Evolutionary conservation across 176 grass and related monocot genomes (phyloP), one percentile per base, ranked within the genome.

Genomic region (Bonia amplexicaulis): DNA sequence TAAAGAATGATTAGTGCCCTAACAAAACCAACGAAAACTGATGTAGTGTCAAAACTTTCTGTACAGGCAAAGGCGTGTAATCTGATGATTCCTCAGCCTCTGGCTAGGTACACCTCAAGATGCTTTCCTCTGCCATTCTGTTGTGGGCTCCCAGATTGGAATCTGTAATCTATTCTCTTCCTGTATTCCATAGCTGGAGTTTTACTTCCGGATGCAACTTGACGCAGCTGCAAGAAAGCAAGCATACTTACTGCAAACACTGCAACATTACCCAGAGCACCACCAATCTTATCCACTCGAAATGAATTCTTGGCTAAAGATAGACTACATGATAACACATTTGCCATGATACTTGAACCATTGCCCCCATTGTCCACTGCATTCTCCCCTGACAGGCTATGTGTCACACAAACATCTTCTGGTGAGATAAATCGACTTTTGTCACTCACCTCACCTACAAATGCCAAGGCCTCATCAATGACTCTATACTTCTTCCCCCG

Each of bases 201-300:
- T 57, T 73, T 80, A 80, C 85, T 66, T 76, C 85, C 84, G 37
- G 75, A 91, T 63, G 88, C 69, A 72, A 94, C 74, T 84, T 86
- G 92, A 84, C 94, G 85, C 47, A 97, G 73, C 90, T 91, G 90
- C 62, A 91, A 79, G 72, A 92, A 88, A 69, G 95, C 92, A 77
- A 97, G 86, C 92, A 94, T 91, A 35, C 95, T 93, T 79, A 93
- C 82, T 62, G 95, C 93, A 92, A 93, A 95, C 23, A 90, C 68
- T 31, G 91, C 89, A 54, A 80, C 91, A 44, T 92, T 97, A 31
- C 91, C 87, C 25, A 97, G 72, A 74, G 90, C 73, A 55, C 89
- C 69, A 65, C 87, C 85, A 0, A 95, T 81, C 23, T 68, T 84
- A 37, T 79, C 92, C 10, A 85, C 25, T 71, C 68, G 71, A 48